phyloP scores from a whole-genome alignment of 1,284 basidiomycete species.

The Puccinia coronata region DNA sequence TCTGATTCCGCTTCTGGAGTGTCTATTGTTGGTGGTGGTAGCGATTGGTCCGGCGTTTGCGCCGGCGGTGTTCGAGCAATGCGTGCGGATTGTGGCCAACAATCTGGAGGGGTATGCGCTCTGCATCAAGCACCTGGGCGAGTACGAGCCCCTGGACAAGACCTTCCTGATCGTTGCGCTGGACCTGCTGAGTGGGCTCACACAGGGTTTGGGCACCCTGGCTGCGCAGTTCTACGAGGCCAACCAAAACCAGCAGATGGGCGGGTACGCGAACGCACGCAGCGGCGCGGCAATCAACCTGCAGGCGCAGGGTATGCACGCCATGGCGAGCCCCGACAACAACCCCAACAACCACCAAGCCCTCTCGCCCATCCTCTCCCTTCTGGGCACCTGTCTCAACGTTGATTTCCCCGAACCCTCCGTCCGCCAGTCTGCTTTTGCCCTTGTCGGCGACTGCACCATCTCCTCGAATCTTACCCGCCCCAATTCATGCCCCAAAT shows the following conservation, averaged over 20 bases:
- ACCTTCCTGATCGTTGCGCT: constrained; percentile 96
- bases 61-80: constrained; percentile 83
- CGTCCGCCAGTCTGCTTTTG: constrained; percentile 94
- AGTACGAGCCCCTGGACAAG: constrained; percentile 81
- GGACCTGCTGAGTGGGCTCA: constrained; percentile 90
- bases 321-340: not conserved
- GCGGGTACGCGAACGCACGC: not conserved
- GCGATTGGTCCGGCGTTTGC: constrained; percentile 85
- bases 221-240: constrained; percentile 70
- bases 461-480: constrained; percentile 78
- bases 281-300: too few species aligned
- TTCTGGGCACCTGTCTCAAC: constrained; percentile 41
- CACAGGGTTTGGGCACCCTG: constrained; percentile 83
- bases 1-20: constrained; percentile 93
- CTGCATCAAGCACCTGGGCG: constrained; percentile 77
- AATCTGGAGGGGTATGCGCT: constrained; percentile 78
- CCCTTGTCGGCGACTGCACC: constrained; percentile 91
- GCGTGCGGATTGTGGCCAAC: constrained; percentile 83
- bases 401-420: constrained; percentile 72
- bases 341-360: not conserved
- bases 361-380: constrained; percentile 23
- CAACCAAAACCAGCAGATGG: constrained; percentile 39
- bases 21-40: constrained; percentile 94
- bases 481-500: constrained; percentile 85
- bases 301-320: not conserved